Conservation (phyloP, 2,329 filamentous ascomycete species). For the Aspergillus caelatus region DNA sequence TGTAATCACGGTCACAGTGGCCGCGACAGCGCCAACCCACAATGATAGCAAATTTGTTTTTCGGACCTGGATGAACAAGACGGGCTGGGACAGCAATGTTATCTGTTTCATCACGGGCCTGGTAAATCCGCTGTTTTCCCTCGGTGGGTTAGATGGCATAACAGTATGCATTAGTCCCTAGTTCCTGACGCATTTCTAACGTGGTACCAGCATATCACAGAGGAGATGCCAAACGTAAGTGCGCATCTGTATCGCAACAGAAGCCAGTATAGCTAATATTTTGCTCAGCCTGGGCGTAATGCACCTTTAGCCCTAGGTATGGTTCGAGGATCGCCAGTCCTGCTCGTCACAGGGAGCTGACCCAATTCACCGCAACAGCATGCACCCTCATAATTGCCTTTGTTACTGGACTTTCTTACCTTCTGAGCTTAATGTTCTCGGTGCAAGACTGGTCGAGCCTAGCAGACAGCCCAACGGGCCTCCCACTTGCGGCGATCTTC, state of each 20-base stretch:
- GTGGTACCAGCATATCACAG: conserved; percentile 47
- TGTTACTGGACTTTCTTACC: conserved; percentile 52
- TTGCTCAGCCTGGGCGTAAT: conserved; percentile 32
- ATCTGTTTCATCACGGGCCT: conserved; percentile 56
- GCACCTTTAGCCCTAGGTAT: conserved; percentile 35
- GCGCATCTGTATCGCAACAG: too few relatives aligned
- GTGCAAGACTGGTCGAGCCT: conserved; percentile 53
- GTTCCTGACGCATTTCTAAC: not conserved
- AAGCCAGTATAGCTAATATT: not conserved
- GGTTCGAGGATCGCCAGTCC: not conserved
- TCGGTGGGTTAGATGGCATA: conserved; percentile 53
- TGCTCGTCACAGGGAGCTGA: not conserved
- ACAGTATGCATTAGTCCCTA: conserved; percentile 27
- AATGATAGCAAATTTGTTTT: conserved; percentile 55
- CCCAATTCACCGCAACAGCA: conserved; percentile 27
- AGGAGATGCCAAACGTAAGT: conserved; percentile 56
- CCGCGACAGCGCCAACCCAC: conserved; percentile 50
- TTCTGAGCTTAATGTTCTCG: conserved; percentile 56
- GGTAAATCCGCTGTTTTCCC: conserved; percentile 52
- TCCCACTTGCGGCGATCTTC: conserved; percentile 70
- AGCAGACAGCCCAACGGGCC: conserved; percentile 43
- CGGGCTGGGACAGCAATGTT: conserved; percentile 54
- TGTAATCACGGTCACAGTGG: conserved; percentile 52
- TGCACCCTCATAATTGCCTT: conserved; percentile 56
- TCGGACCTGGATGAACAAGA: conserved; percentile 56